A percentile compares a stretch with the other conserved stretches of the same genome.
These are phyloP conservation scores for Annulohypoxylon maeteangense DNA, from an alignment of 495 filamentous ascomycete species.

Conservation along the genomic window DNA sequence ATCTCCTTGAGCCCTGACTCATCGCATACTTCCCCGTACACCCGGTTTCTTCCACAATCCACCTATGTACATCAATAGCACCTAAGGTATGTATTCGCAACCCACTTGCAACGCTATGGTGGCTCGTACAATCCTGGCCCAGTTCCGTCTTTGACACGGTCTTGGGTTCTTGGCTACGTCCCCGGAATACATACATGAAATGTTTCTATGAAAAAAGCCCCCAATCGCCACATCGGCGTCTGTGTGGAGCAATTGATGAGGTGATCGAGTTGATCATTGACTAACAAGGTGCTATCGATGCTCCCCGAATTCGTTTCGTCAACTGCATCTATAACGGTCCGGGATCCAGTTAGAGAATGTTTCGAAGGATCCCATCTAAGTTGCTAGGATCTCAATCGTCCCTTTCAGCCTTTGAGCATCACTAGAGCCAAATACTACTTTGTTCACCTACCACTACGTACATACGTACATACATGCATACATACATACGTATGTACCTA, in stretches of 20 bases:
- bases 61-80: not conserved
- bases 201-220: slow-evolving; percentile 18
- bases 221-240: slow-evolving; percentile 36
- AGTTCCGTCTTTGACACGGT: slow-evolving; percentile 25
- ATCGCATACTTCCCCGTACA: slow-evolving; percentile 29
- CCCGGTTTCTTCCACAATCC: slow-evolving; percentile 16
- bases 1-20: slow-evolving; percentile 19
- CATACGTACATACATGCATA: not conserved
- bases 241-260: slow-evolving; percentile 39
- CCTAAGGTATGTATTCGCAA: not conserved
- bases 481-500: slow-evolving; percentile 7
- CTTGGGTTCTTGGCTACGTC: slow-evolving; percentile 35
- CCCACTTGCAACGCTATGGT: slow-evolving; percentile 17
- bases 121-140: slow-evolving; percentile 23
- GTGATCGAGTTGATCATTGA: slow-evolving; percentile 46
- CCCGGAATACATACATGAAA: slow-evolving; percentile 2
- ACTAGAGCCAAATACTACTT: slow-evolving; percentile 7
- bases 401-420: slow-evolving; percentile 4
- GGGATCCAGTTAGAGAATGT: slow-evolving; percentile 28
- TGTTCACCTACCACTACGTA: not conserved
- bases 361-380: slow-evolving; percentile 5
- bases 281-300: slow-evolving; percentile 43
- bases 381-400: not conserved
- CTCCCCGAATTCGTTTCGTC: slow-evolving; percentile 33
- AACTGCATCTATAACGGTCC: slow-evolving; percentile 31